Evolutionary conservation across 306 rosid genomes (phyloP).

Genomic region (Abrus pulchellus): DNA sequence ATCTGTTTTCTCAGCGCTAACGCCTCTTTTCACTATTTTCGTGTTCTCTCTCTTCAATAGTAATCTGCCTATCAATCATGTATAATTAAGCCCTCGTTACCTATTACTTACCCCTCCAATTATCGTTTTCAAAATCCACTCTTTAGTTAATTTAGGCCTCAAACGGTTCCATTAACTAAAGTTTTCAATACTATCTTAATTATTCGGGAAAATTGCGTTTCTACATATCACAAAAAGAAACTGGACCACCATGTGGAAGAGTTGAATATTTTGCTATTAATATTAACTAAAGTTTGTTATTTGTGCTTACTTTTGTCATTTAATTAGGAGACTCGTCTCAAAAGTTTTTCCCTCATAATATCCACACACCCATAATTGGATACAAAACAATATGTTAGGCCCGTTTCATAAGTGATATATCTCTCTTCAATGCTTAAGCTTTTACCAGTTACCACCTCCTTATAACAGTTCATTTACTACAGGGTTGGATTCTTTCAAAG

Average conservation of each 20-base stretch:
- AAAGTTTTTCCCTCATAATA: not conserved
- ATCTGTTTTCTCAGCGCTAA: not conserved
- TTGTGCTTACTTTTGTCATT: slow-evolving; percentile 35
- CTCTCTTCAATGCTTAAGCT: not conserved
- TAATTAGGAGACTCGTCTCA: slow-evolving; percentile 31
- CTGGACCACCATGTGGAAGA: slow-evolving; percentile 56
- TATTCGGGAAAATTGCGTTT: slow-evolving; percentile 4
- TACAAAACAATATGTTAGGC: not conserved
- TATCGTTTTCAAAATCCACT: not conserved
- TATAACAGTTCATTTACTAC: not conserved
- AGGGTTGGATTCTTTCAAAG: not conserved
- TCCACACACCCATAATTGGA: not conserved
- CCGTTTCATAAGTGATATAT: not conserved
- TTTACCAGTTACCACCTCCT: not conserved
- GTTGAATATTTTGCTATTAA: slow-evolving; percentile 38
- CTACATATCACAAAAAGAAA: slow-evolving; percentile 23
- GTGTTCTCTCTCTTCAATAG: slow-evolving; percentile 41
- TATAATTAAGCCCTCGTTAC: not conserved
- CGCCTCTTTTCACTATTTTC: slow-evolving; percentile 3
- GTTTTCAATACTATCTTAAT: not conserved
- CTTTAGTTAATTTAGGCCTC: slow-evolving; percentile 18
- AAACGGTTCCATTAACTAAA: not conserved
- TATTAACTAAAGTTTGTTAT: slow-evolving; percentile 10
- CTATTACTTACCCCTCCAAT: not conserved
- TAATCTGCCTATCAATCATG: slow-evolving; percentile 3